These are phyloP conservation scores for Lavandula angustifolia DNA, from an alignment of 257 asterid species.

Conservation along the genomic window DNA sequence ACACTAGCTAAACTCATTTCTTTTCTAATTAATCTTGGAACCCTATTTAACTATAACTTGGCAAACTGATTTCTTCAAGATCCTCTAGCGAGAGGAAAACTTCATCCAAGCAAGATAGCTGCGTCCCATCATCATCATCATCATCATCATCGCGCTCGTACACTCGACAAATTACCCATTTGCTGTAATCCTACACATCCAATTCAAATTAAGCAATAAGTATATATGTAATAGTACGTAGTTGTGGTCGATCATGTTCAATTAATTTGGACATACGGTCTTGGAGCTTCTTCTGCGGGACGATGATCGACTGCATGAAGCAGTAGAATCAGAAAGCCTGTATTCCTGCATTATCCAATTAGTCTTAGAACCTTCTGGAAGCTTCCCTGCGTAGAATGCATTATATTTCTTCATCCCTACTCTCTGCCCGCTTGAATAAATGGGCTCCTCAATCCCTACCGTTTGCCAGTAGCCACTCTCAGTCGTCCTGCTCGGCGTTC, in stretches of 20 bases:
- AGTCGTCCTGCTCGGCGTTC: conserved; percentile 61
- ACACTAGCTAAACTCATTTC: conserved; percentile 33
- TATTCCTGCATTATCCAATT: conserved; percentile 94
- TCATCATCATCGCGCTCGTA: conserved; percentile 50
- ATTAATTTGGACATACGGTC: conserved; percentile 40
- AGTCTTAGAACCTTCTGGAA: conserved; percentile 56
- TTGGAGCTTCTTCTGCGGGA: conserved; percentile 59
- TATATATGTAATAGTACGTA: no score
- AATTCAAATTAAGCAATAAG: no score
- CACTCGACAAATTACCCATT: conserved; percentile 93
- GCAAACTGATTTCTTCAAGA: conserved; percentile 82
- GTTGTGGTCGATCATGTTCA: no score
- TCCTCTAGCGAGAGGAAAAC: conserved; percentile 86
- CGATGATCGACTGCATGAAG: conserved; percentile 52
- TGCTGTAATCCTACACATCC: conserved; percentile 60
- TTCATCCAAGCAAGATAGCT: conserved; percentile 96
- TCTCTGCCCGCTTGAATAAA: conserved; percentile 48
- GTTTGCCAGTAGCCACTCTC: conserved; percentile 83
- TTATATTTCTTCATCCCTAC: conserved; percentile 65
- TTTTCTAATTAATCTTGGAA: no score
- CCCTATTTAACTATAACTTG: conserved; percentile 36
- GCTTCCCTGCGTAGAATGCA: conserved; percentile 71
- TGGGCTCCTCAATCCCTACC: conserved; percentile 69
- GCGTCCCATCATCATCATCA: conserved; percentile 59
- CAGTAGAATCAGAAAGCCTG: conserved; percentile 47